phyloP scores from a whole-genome alignment of 2,329 filamentous ascomycete genomes.

The Colletotrichum limetticola region DNA sequence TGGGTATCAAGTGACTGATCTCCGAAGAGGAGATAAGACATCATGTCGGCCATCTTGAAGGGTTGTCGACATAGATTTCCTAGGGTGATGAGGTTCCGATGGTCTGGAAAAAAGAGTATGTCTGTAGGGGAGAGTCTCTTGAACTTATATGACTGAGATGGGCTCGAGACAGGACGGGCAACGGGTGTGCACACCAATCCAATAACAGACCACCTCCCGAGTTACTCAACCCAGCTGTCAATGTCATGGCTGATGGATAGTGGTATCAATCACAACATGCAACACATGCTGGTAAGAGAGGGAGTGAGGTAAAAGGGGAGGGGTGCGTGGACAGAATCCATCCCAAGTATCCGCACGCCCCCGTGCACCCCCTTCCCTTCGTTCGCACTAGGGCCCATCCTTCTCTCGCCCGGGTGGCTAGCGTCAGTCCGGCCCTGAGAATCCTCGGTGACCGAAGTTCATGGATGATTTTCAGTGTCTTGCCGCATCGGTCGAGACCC shows the following conservation, averaged over 20 bases:
- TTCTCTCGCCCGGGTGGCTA: conserved; percentile 37
- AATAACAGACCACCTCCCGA: conserved; percentile 30
- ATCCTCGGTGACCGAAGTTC: conserved; percentile 57
- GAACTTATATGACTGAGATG: conserved; percentile 38
- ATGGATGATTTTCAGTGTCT: conserved; percentile 48
- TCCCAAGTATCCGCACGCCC: conserved; percentile 38
- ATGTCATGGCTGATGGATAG: conserved; percentile 36
- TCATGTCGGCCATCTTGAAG: conserved; percentile 56
- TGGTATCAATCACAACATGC: conserved; percentile 36
- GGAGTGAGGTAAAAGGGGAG: conserved; percentile 27
- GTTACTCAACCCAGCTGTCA: conserved; percentile 40
- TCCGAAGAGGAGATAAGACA: conserved; percentile 73
- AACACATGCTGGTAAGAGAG: conserved; percentile 34
- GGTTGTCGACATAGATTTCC: conserved; percentile 41
- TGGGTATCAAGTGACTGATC: conserved; percentile 78
- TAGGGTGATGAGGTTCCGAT: conserved; percentile 36
- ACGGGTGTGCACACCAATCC: conserved; percentile 25
- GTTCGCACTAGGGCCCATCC: conserved; percentile 25
- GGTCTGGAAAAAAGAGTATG: conserved; percentile 19
- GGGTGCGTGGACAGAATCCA: conserved; percentile 27
- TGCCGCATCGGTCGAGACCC: conserved; percentile 46
- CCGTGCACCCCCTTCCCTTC: conserved; percentile 33
- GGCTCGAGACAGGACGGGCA: conserved; percentile 15
- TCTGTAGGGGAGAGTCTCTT: conserved; percentile 31
- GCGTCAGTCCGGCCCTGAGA: conserved; percentile 49